A percentile compares a stretch with the other conserved stretches of the same genome.
Evolutionary conservation across 495 filamentous ascomycete genomes (phyloP).

Genomic region (Tirmania nivea): DNA sequence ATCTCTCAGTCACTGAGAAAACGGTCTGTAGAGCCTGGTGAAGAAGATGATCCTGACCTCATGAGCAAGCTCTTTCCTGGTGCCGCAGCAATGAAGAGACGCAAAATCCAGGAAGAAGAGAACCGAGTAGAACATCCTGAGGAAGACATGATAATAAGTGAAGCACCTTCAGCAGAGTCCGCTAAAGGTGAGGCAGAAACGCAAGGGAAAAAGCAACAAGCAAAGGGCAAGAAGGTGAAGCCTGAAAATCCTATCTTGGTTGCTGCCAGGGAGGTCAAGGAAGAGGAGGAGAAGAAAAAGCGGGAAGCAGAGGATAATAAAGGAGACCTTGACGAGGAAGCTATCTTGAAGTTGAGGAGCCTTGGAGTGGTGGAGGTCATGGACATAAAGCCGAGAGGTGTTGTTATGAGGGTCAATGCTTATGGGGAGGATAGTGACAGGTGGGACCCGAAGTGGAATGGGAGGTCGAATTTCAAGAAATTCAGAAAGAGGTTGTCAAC

Average conservation of each 20-base stretch:
- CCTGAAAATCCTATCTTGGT: slow-evolving; percentile 25
- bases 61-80: background rate
- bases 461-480: slow-evolving; percentile 88
- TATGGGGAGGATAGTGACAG: slow-evolving; percentile 31
- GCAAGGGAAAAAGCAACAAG: slow-evolving; percentile 14
- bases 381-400: slow-evolving; percentile 29
- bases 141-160: background rate
- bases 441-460: slow-evolving; percentile 88
- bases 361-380: slow-evolving; percentile 66
- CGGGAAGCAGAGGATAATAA: slow-evolving; percentile 37
- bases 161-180: slow-evolving; percentile 1
- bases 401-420: slow-evolving; percentile 7
- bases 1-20: background rate
- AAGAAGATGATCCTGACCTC: slow-evolving; percentile 6
- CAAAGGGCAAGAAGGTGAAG: slow-evolving; percentile 28
- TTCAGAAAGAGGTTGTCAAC: slow-evolving; percentile 36
- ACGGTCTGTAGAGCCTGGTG: background rate
- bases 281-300: slow-evolving; percentile 39
- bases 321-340: slow-evolving; percentile 33
- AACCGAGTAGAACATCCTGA: background rate
- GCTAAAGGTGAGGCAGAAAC: slow-evolving; percentile 14
- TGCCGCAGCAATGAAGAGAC: slow-evolving; percentile 13
- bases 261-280: slow-evolving; percentile 43
- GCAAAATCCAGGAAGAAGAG: slow-evolving; percentile 8
- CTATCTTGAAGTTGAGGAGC: slow-evolving; percentile 48